These are phyloP conservation scores for Colletotrichum sp. DNA, from an alignment of 2,329 filamentous ascomycete species.

Conservation along the genomic window DNA sequence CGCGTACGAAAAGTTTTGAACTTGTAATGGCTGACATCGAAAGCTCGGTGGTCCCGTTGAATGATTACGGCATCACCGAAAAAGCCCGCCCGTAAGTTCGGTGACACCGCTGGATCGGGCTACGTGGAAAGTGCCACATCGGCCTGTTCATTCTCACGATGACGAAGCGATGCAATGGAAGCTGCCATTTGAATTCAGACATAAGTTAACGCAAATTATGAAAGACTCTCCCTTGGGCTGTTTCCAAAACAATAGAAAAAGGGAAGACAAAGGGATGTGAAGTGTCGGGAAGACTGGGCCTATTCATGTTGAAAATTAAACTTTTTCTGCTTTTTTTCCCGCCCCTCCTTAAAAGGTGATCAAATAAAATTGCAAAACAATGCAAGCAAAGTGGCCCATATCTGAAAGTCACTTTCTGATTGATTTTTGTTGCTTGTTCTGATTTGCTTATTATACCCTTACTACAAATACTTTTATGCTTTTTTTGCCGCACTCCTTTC, in stretches of 20 bases:
- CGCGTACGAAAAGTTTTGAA: neutral
- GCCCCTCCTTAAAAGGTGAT: neutral
- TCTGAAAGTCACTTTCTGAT: neutral
- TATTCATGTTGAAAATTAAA: neutral
- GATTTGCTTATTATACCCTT: neutral
- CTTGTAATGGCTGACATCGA: neutral
- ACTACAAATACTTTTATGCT: neutral
- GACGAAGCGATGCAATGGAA: neutral
- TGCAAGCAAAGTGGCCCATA: neutral
- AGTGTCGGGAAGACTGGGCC: neutral
- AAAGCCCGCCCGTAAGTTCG: neutral
- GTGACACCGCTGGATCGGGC: neutral
- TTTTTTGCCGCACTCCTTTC: too few species aligned
- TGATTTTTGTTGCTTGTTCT: neutral
- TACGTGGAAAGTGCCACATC: neutral
- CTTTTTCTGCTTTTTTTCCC: neutral
- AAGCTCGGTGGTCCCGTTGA: neutral
- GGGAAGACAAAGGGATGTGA: neutral
- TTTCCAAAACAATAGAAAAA: neutral
- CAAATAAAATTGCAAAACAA: neutral
- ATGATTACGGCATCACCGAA: neutral
- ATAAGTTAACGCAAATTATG: neutral
- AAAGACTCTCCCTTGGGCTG: neutral
- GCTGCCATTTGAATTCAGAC: neutral
- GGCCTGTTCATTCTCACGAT: neutral